These are phyloP conservation scores for Aureobasidium uvarum DNA, from an alignment of 2,329 filamentous ascomycete species.

Conservation along the genomic window DNA sequence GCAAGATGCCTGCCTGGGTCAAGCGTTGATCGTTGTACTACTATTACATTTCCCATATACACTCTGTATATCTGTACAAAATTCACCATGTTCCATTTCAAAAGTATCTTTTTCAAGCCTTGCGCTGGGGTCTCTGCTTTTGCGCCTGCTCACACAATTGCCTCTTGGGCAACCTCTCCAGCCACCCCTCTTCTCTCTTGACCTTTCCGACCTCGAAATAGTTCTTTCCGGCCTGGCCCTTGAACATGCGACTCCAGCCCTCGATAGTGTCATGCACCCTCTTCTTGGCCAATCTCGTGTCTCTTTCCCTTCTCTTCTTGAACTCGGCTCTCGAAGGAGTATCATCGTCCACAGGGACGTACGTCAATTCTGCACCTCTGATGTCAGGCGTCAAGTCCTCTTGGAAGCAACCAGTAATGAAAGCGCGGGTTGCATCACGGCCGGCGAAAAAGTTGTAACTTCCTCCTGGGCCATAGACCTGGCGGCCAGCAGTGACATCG, in stretches of 20 bases:
- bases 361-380: slow-evolving; percentile 85
- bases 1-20: slow-evolving; percentile 98
- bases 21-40: slow-evolving; percentile 58
- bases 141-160: slow-evolving; percentile 69
- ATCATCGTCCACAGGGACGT: slow-evolving; percentile 58
- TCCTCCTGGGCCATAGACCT: slow-evolving; percentile 65
- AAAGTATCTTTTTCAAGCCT: not conserved
- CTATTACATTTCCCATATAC: slow-evolving; percentile 1
- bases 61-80: slow-evolving; percentile 25
- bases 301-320: slow-evolving; percentile 59
- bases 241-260: slow-evolving; percentile 83
- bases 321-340: slow-evolving; percentile 38
- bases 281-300: slow-evolving; percentile 62
- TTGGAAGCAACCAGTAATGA: slow-evolving; percentile 88
- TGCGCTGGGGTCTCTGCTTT: slow-evolving; percentile 59
- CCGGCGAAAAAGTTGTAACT: slow-evolving; percentile 86
- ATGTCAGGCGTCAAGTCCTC: slow-evolving; percentile 82
- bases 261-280: slow-evolving; percentile 66
- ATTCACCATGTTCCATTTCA: slow-evolving; percentile 3
- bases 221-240: slow-evolving; percentile 62
- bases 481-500: slow-evolving; percentile 67
- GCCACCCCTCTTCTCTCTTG: slow-evolving; percentile 59
- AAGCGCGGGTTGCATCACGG: slow-evolving; percentile 80
- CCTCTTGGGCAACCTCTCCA: slow-evolving; percentile 57
- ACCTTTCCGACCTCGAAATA: slow-evolving; percentile 80